Base-by-base conservation (phyloP, 768 basidiomycete species). In the Auricularia sp. region DNA sequence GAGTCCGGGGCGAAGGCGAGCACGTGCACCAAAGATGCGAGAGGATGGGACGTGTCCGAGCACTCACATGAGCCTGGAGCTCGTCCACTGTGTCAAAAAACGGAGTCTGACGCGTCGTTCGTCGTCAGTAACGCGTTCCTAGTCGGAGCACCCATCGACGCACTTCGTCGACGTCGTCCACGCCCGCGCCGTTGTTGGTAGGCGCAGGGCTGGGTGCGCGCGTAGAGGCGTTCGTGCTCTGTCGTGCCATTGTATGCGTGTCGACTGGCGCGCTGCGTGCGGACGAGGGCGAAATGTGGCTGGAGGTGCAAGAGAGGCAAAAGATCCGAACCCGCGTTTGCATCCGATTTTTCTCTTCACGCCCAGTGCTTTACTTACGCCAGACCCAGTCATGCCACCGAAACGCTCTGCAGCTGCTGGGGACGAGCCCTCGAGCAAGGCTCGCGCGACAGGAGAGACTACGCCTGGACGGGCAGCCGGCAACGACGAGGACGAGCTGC, bases 1-100 rank as follows among this genome's bases (percentile, higher is more conserved):
- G 8, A 4, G 12, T 7, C 12, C 39, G n/a, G n/a, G n/a, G n/a
- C n/a, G 8, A 14, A 7, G 39, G 39, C 39, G 34, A 65, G 62
- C 56, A 36, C 61, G 62, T 36, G 23, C 42, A 33, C 23, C 59
- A 34, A 64, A 29, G 54, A 64, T 3, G 29, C 8, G 39, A 42
- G 56, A 29, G 16, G 56, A 34, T 59, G 10, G 29, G 23, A 51
- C 56, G 56, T 54, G 62, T 21, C 65, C 44, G 11, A 61, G 2
- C n/a, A 62, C 81, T 36, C 69, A 87, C 90, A 72, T 92, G 87
- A 68, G 89, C 86, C 70, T 92, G 90, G 14, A 92, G 85, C 67
- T 91, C 90, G 69, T 92, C 90, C n/a, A 92, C 82, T 23, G 77
- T 85, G 70, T 91, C 90, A 68, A 91, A 92, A 73, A 81, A 88